Base-by-base conservation (phyloP, 73 alveolate species). In the Blepharisma stoltei region DNA sequence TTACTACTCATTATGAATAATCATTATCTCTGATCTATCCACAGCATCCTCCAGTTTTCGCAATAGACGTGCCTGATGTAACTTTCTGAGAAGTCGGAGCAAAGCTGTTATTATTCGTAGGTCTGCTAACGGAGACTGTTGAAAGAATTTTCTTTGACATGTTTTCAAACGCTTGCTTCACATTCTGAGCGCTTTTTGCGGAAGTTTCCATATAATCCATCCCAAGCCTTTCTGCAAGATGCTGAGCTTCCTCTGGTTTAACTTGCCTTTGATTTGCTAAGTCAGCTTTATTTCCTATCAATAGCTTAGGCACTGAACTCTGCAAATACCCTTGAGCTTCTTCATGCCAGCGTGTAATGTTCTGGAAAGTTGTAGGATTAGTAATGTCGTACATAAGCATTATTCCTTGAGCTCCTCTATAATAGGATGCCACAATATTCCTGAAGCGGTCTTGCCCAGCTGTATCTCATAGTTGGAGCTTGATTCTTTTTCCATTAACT, bases 381-480 rank as follows among this genome's bases (percentile, higher is more conserved):
- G 77, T 18, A 47, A 81, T 71, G 66, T 83, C 90, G 54, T 66
- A 81, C 20, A 76, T 85, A 53, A 78, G 78, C 6, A 81, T 18
- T 21, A 81, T 67, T 32, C 81, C 81, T 50, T 81, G 80, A 0
- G 71, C 88, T 8, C 77, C 85, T 75, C 70, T 71, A 54, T 81
- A 81, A 73, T 81, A 76, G 32, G 49, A 38, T 0, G 78, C 81
- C 50, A 45, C 81, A 27, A 81, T 48, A 43, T 76, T 23, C 45
- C 23, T 71, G 37, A 73, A 80, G 66, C 80, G 54, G 37, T 80
- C 87, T 70, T 80, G 87, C n/a, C 87, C 87, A 21, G 84, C 80
- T 6, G 87, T 80, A 80, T 80, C 87, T 71, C 83, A 73, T 7
- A 84, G 83, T 71, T 85, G 92, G 6, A 86, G 67, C 81, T 79